Base-by-base conservation (phyloP, 257 asterid genomes). In the Verbascum thapsus region DNA sequence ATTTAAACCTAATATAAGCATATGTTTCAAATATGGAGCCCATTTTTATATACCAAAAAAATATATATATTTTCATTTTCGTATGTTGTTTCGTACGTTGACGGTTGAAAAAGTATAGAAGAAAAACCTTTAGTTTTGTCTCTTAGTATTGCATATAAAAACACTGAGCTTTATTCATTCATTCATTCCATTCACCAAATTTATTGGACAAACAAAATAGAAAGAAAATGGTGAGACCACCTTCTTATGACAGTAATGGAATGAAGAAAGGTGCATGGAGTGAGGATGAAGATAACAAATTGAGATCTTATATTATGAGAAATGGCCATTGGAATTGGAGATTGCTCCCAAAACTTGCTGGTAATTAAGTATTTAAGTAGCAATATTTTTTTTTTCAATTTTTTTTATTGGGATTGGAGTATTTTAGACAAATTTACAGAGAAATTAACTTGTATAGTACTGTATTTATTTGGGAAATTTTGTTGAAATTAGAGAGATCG, bases 251-350 rank as follows among this genome's bases (percentile, higher is more conserved):
- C 63, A 63, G 73, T 26, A 71, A 71, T 45, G 83, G 83, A 45
- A 50, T 70, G 63, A 78, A 62, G 54, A 70, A 69, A 69, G 79
- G 79, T 3, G 72, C 79, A 20, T 74, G 79, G 79, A 68, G 72
- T 50, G 61, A 74, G 39, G 83, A 78, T 0, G 83, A 78, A 42
- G 83, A 78, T 12, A 12, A 70, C 44, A 78, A 78, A 11, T 59
- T 78, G 39, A 78, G 62, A 51, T 54, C 72, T 67, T 74, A 66
- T 64, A 60, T 78, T 35, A 44, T 15, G 17, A 67, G 73, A 67
- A 62, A 67, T 63, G 83, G 83, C 52, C 80, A 74, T 30, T 71
- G 75, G 72, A 78, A 78, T 19, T 78, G 83, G 83, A 56, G 80
- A 19, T 53, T 68, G 57, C 63, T 74, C 12, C 79, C 74, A 50